Evolutionary conservation across 192 early-diverging fungal species (phyloP).

Genomic region (Backusella australiensis): DNA sequence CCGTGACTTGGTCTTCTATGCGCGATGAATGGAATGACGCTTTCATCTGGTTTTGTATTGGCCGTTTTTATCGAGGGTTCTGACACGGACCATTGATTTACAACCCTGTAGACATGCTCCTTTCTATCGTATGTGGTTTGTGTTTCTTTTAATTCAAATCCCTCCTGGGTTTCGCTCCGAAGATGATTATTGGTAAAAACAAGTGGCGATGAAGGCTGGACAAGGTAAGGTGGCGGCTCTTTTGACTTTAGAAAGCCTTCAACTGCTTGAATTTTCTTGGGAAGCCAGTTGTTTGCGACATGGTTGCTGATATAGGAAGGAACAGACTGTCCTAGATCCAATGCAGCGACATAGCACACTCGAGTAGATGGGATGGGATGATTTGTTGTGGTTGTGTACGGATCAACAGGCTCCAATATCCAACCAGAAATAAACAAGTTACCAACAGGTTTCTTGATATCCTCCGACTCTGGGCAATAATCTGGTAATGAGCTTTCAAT

Average conservation of each 20-base stretch:
- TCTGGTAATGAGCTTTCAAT: conserved; percentile 29
- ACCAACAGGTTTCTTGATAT: conserved; percentile 23
- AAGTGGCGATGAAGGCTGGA: conserved; percentile 28
- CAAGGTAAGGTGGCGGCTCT: conserved; percentile 38
- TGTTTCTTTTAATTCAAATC: background rate
- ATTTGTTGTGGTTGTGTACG: conserved; percentile 47
- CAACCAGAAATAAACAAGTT: conserved; percentile 46
- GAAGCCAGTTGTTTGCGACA: conserved; percentile 34
- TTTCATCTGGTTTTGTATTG: background rate
- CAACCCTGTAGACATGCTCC: background rate
- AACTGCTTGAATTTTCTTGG: conserved; percentile 43
- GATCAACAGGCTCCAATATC: conserved; percentile 51
- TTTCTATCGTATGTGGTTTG: conserved; percentile 1
- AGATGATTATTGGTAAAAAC: conserved; percentile 29
- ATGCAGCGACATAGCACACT: conserved; percentile 42
- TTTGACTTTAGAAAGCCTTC: conserved; percentile 45
- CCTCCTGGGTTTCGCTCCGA: background rate
- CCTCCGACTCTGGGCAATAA: background rate
- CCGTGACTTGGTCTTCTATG: background rate
- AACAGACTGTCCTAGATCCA: conserved; percentile 46
- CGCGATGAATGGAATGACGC: background rate
- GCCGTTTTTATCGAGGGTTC: background rate
- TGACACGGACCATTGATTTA: background rate
- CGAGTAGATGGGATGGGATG: conserved; percentile 54
- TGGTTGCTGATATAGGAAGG: conserved; percentile 47